These are phyloP conservation scores for Epichloe typhina DNA, from an alignment of 2,329 filamentous ascomycete genomes.

Conservation along the genomic window DNA sequence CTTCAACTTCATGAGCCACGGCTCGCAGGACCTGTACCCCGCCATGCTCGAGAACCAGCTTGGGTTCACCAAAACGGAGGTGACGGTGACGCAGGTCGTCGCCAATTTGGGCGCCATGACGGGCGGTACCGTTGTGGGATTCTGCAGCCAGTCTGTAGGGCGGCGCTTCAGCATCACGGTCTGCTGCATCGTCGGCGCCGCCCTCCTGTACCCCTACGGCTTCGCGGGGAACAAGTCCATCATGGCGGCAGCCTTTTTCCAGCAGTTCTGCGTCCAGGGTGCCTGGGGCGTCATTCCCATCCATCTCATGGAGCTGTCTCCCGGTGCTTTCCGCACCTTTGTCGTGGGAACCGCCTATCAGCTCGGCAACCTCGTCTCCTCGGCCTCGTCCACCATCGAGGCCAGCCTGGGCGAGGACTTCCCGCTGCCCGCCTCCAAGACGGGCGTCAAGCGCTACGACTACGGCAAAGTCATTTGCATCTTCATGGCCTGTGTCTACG, in stretches of 20 bases:
- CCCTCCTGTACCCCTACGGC: conserved; percentile 72
- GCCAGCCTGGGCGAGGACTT: conserved; percentile 62
- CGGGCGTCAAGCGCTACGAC: conserved; percentile 42
- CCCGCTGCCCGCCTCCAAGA: conserved; percentile 46
- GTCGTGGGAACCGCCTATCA: conserved; percentile 65
- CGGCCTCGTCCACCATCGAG: conserved; percentile 62
- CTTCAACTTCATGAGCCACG: conserved; percentile 86
- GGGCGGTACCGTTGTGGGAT: conserved; percentile 55
- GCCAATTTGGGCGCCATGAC: conserved; percentile 58
- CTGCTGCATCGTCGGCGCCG: conserved; percentile 53
- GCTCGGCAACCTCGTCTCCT: conserved; percentile 61
- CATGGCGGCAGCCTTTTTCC: conserved; percentile 72
- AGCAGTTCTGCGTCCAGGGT: conserved; percentile 68
- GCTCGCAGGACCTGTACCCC: conserved; percentile 51
- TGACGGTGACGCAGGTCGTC: conserved; percentile 60
- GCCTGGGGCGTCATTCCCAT: conserved; percentile 69
- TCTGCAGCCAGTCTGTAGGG: conserved; percentile 55
- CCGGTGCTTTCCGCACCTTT: conserved; percentile 59
- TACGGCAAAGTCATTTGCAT: conserved; percentile 82
- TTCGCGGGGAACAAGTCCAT: conserved; percentile 49
- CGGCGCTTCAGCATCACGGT: conserved; percentile 55
- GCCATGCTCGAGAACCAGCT: conserved; percentile 47
- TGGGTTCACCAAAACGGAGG: conserved; percentile 34
- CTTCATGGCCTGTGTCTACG: conserved; percentile 77
- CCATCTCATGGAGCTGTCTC: conserved; percentile 64